Evolutionary conservation across 2,329 filamentous ascomycete genomes (phyloP).

Genomic region (Claviceps purpurea): DNA sequence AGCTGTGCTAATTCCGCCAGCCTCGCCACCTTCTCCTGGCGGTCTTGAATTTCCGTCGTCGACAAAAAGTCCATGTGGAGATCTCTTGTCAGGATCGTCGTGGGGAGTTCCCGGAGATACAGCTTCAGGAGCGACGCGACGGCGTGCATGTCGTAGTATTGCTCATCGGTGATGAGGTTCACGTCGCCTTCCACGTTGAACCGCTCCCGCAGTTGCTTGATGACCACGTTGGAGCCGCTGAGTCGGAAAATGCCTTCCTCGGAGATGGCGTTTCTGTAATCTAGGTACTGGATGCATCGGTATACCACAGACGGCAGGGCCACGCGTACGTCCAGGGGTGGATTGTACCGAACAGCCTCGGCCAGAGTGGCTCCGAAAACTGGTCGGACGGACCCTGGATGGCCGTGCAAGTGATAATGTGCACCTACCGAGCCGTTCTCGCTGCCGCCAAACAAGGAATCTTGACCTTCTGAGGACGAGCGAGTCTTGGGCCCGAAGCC

Average conservation of each 20-base stretch:
- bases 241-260: constrained; percentile 96
- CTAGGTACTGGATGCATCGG: constrained; percentile 86
- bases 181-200: constrained; percentile 92
- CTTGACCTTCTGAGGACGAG: constrained; percentile 44
- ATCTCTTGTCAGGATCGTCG: constrained; percentile 81
- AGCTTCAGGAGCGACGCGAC: constrained; percentile 88
- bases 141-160: constrained; percentile 91
- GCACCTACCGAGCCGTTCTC: constrained; percentile 28
- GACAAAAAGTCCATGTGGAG: constrained; percentile 79
- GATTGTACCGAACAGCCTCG: constrained; percentile 74
- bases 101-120: constrained; percentile 83
- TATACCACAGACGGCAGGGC: constrained; percentile 87
- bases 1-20: constrained; percentile 68
- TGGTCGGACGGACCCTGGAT: constrained; percentile 45
- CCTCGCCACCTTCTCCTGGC: constrained; percentile 60
- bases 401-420: constrained; percentile 23
- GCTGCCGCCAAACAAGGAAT: constrained; percentile 39
- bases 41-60: constrained; percentile 65
- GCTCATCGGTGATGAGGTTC: constrained; percentile 67
- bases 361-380: constrained; percentile 77
- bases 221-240: constrained; percentile 91
- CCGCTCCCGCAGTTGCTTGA: constrained; percentile 78
- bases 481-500: constrained; percentile 51
- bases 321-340: constrained; percentile 57
- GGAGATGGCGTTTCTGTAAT: constrained; percentile 61